These are phyloP conservation scores for Malassezia sp. DNA, from an alignment of 1,284 basidiomycete genomes.

Conservation along the genomic window DNA sequence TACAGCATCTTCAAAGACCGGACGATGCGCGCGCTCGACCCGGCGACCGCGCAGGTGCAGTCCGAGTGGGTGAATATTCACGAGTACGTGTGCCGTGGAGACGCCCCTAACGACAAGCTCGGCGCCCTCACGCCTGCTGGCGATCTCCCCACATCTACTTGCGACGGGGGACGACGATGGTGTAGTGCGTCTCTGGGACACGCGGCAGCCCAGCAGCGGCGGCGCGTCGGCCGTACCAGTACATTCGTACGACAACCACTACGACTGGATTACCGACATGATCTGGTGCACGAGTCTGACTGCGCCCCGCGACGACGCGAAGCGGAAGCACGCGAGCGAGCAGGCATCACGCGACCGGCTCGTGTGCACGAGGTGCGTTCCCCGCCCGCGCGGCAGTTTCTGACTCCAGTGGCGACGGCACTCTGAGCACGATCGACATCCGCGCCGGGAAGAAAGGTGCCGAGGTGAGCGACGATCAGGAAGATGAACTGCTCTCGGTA, in stretches of 20 bases:
- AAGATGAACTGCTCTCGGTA: constrained; percentile 80
- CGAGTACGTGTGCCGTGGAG: too few relatives aligned
- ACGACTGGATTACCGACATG: constrained; percentile 90
- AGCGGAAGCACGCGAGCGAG: constrained; percentile 17
- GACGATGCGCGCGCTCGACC: constrained; percentile 52
- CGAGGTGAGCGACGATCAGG: constrained; percentile 78
- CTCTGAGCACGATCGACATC: constrained; percentile 71
- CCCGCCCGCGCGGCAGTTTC: background rate
- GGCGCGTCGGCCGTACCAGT: constrained; percentile 40
- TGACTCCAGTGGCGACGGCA: constrained; percentile 67
- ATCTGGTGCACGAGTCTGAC: constrained; percentile 52
- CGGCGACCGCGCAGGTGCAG: constrained; percentile 55
- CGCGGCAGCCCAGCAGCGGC: constrained; percentile 51
- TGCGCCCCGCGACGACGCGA: constrained; percentile 13
- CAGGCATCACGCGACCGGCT: constrained; percentile 20
- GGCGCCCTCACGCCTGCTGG: constrained; percentile 53
- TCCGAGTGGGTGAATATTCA: constrained; percentile 61
- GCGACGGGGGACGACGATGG: constrained; percentile 87
- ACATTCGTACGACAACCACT: constrained; percentile 70
- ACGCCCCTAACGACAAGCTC: constrained; percentile 5
- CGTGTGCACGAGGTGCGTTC: constrained; percentile 23
- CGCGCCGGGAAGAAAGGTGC: constrained; percentile 52
- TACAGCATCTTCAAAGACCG: constrained; percentile 77
- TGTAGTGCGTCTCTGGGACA: constrained; percentile 86
- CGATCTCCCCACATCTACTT: constrained; percentile 64